Evolutionary conservation across 768 basidiomycete species (phyloP).

Genomic region (Tephrocybe sp.): DNA sequence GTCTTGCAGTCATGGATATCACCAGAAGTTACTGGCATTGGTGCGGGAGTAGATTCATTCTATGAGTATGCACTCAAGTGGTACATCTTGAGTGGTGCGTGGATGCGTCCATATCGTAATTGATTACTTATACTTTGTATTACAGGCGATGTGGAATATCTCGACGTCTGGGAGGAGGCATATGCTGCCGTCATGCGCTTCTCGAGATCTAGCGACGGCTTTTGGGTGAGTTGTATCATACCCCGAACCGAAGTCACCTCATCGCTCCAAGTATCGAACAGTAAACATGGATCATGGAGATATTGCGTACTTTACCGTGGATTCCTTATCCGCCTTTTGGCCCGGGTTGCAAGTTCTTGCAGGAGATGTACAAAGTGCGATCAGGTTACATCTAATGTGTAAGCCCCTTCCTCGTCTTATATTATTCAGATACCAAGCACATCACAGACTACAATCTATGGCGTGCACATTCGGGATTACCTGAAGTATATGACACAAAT

Average conservation of each 20-base stretch:
- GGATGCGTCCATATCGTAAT: not conserved
- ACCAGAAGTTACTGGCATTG: constrained; percentile 78
- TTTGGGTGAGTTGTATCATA: constrained; percentile 59
- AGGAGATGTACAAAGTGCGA: constrained; percentile 85
- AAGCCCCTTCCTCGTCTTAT: constrained; percentile 21
- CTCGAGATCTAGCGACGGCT: constrained; percentile 77
- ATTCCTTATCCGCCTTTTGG: constrained; percentile 95
- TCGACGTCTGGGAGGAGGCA: constrained; percentile 82
- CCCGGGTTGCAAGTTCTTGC: constrained; percentile 91
- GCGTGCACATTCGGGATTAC: constrained; percentile 82
- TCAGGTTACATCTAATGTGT: constrained; percentile 91
- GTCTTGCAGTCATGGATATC: constrained; percentile 61
- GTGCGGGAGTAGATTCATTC: constrained; percentile 95
- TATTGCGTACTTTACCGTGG: constrained; percentile 73
- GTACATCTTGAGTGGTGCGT: constrained; percentile 78
- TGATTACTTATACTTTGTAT: not conserved
- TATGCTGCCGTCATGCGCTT: constrained; percentile 87
- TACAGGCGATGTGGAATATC: constrained; percentile 72
- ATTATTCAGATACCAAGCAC: not conserved
- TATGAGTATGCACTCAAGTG: constrained; percentile 94
- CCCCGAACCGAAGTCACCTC: not conserved
- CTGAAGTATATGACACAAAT: constrained; percentile 88
- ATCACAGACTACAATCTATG: constrained; percentile 86
- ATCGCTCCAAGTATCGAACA: constrained; percentile 64
- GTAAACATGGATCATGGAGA: constrained; percentile 82